phyloP scores from a whole-genome alignment of 495 filamentous ascomycete genomes.

The Tuber brumale region DNA sequence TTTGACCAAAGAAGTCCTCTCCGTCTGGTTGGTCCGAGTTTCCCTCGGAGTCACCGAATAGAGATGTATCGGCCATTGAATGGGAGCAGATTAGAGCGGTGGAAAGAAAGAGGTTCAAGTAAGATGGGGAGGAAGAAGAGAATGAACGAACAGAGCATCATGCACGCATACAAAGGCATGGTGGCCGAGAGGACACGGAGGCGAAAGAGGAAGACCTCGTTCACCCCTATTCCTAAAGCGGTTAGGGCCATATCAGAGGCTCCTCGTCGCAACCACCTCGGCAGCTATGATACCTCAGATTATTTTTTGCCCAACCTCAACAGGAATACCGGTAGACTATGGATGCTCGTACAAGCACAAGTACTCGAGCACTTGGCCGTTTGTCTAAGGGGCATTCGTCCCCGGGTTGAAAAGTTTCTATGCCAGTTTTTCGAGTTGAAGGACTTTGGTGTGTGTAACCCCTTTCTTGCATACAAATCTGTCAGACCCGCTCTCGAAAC shows the following conservation, averaged over 20 bases:
- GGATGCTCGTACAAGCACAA: no score
- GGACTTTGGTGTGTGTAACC: no score
- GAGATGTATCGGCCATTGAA: not conserved
- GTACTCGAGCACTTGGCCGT: no score
- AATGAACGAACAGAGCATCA: not conserved
- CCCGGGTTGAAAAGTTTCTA: no score
- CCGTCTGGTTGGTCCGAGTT: slow-evolving; percentile 41
- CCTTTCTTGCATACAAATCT: no score
- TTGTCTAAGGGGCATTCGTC: no score
- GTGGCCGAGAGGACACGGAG: slow-evolving; percentile 1
- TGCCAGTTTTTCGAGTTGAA: no score
- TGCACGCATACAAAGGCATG: not conserved
- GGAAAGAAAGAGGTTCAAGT: not conserved
- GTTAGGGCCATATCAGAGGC: not conserved
- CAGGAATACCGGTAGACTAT: no score
- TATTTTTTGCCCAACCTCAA: not conserved
- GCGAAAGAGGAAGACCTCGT: not conserved
- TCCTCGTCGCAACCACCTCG: not conserved
- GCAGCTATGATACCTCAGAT: not conserved
- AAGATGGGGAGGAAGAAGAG: not conserved
- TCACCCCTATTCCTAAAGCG: not conserved
- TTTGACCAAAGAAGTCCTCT: slow-evolving; percentile 49
- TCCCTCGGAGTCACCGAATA: slow-evolving; percentile 43
- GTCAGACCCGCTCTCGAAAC: no score
- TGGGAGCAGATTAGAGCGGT: not conserved